Evolutionary conservation across 805 yeast species (phyloP), one percentile per base, ranked within the genome.

Genomic region (Schwanniomyces polymorphus): DNA sequence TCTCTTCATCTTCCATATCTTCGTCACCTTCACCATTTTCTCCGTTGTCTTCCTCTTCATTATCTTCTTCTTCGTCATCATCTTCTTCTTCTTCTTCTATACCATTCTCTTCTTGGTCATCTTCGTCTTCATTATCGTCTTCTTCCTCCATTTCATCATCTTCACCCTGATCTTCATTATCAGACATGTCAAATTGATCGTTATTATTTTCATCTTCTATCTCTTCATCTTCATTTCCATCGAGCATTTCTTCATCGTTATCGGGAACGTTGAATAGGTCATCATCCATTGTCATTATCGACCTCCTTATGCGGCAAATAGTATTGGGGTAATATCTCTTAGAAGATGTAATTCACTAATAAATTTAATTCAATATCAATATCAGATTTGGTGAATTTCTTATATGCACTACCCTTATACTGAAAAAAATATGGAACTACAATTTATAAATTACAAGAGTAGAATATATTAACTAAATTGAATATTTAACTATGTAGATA

Each of bases 261-360:
- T 50, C 57, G 28, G 51, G 57, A 23, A 34, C 58, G 21, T 56
- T 56, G 49, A 64, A 65, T 33, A 65, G 53, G 42, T 65, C 68
- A 34, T 71, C 72, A 12, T 65, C 65, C 55, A 23, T 50, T 52
- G 43, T 48, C 60, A 17, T 53, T 58, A 11, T 59, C 21, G 4
- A 14, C 7, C 21, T 31, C 35, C 54, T 17, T 16, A 31, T 14
- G 35, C 35, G 8, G 2, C 9, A 16, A 31, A 16, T 3, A 27
- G 17, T 7, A 31, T 8, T 31, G 35, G 17, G 17, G 54, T 57
- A 14, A 31, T 16, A 21, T 14, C 21, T 14, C 21, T 31, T 12
- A 14, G 18, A 16, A 14, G 21, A 31, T 14, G 21, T 31, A 14
- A 6, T 31, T 29, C 11, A 12, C 8, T 31, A 10, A 31, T 31